phyloP scores from a whole-genome alignment of 129 eudicot genomes.

The Artemisia annua region DNA sequence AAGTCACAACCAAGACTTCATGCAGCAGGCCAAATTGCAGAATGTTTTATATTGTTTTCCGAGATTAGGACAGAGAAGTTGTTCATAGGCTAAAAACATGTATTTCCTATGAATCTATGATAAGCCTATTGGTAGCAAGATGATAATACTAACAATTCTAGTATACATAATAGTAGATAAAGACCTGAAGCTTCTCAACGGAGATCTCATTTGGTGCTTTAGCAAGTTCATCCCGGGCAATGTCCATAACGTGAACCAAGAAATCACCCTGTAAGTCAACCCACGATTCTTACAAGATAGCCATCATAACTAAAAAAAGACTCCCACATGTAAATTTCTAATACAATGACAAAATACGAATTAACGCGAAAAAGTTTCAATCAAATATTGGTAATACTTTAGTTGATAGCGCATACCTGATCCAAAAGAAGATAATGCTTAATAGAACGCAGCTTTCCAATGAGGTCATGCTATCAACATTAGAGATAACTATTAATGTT shows the following conservation, averaged over 20 bases:
- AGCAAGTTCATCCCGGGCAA: conserved; percentile 89
- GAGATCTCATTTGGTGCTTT: conserved; percentile 89
- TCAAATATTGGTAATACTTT: conserved; percentile 4
- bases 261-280: conserved; percentile 82
- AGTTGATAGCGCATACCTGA: conserved; percentile 56
- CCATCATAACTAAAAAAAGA: conserved; percentile 17
- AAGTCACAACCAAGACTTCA: no score
- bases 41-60: no score
- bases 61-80: no score
- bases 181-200: conserved; percentile 96
- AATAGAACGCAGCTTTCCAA: conserved; percentile 90
- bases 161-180: conserved; percentile 7
- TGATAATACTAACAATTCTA: conserved; percentile 4
- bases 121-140: background rate
- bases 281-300: background rate
- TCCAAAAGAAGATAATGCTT: conserved; percentile 99
- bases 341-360: background rate
- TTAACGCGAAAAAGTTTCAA: background rate
- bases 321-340: background rate
- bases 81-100: no score
- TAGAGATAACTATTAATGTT: conserved; percentile 8
- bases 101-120: background rate
- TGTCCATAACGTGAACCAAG: conserved; percentile 98
- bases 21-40: no score
- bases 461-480: conserved; percentile 70